Percentiles rank a stretch among this genome's conserved stretches.
Conservation (phyloP, 2,329 filamentous ascomycete genomes). For the Cytospora mali region DNA sequence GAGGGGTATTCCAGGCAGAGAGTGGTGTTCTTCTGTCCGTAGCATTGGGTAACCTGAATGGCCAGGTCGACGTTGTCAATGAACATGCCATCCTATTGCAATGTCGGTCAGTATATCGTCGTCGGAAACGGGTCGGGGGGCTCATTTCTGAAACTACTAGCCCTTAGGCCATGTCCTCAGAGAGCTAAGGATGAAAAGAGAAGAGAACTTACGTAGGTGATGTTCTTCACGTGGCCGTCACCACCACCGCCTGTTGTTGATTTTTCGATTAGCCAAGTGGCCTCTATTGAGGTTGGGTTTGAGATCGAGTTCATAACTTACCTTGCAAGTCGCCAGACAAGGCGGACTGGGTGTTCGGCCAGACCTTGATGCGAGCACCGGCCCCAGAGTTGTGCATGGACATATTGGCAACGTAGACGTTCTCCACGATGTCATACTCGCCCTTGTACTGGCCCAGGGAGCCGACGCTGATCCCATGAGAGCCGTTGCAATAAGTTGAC, state of each 20-base stretch:
- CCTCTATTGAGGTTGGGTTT: background rate
- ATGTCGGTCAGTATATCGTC: background rate
- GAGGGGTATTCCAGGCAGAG: slow-evolving; percentile 62
- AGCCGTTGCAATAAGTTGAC: slow-evolving; percentile 68
- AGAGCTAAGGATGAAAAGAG: background rate
- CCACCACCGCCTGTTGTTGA: slow-evolving; percentile 52
- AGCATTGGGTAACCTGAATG: slow-evolving; percentile 54
- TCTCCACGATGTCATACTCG: slow-evolving; percentile 67
- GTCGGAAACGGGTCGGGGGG: background rate
- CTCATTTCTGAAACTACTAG: background rate
- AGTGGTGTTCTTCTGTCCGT: slow-evolving; percentile 58
- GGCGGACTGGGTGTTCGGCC: slow-evolving; percentile 34
- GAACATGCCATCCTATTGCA: slow-evolving; percentile 50
- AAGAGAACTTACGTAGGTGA: slow-evolving; percentile 46
- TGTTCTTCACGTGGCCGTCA: slow-evolving; percentile 59
- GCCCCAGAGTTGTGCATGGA: slow-evolving; percentile 63
- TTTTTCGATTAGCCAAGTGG: background rate
- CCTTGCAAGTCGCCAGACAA: slow-evolving; percentile 53
- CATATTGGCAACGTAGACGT: slow-evolving; percentile 66
- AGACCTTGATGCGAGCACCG: slow-evolving; percentile 74
- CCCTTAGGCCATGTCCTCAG: background rate
- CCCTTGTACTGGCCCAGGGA: slow-evolving; percentile 68
- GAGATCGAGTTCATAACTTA: background rate
- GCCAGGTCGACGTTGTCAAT: slow-evolving; percentile 64
- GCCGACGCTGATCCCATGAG: slow-evolving; percentile 73